Conservation (phyloP, 202 grass and related monocot genomes). For the Bolboschoenoplectus hybrid region DNA sequence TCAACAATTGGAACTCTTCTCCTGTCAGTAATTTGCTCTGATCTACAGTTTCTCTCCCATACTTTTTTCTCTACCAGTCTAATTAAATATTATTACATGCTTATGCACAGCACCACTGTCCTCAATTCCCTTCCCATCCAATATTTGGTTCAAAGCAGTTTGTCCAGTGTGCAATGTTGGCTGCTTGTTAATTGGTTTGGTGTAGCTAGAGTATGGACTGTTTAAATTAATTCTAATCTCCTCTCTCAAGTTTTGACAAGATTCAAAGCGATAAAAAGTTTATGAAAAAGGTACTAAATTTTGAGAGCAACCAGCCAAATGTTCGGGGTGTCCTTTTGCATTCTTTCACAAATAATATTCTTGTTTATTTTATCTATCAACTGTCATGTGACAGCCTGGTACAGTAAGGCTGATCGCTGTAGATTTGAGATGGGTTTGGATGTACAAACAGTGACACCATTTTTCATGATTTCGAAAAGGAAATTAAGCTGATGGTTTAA, state of each 20-base stretch:
- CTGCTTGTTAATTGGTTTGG: slow-evolving; percentile 9
- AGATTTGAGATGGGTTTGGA: not conserved
- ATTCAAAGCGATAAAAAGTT: slow-evolving; percentile 23
- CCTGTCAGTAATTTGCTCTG: no score
- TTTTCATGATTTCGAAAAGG: slow-evolving; percentile 11
- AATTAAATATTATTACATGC: not conserved
- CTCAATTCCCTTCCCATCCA: not conserved
- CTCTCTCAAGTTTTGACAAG: not conserved
- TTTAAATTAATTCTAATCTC: not conserved
- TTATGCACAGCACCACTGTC: not conserved
- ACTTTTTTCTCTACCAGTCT: no score
- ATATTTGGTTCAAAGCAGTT: not conserved
- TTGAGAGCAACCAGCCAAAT: slow-evolving; percentile 30
- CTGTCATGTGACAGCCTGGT: slow-evolving; percentile 32
- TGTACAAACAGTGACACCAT: slow-evolving; percentile 31
- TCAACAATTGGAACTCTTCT: no score
- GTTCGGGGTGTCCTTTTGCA: not conserved
- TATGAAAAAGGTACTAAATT: slow-evolving; percentile 17
- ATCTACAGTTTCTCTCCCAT: no score
- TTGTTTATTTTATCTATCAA: not conserved
- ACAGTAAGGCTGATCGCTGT: slow-evolving; percentile 14
- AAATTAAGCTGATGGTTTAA: slow-evolving; percentile 4
- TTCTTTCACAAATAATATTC: not conserved
- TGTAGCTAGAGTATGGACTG: not conserved
- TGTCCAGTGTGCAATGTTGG: not conserved